Evolutionary conservation across 345 rosid species (phyloP), one percentile per base, ranked within the genome.

Genomic region (Gossypium turneri): DNA sequence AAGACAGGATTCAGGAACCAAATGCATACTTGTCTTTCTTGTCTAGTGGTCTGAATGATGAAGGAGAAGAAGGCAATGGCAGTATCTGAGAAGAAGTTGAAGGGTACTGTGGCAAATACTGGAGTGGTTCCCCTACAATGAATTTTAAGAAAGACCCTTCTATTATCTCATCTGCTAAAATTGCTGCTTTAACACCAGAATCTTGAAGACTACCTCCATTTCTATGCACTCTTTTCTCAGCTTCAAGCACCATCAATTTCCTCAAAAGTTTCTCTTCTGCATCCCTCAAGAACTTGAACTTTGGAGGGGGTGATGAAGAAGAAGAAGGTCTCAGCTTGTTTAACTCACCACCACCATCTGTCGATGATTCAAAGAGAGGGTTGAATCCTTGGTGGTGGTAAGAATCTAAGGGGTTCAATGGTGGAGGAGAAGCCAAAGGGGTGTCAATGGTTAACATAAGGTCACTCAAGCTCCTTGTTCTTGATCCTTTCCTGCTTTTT

Each of bases 281-380:
- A 70, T 90, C 97, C 73, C 98, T 89, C 81, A 95, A 73, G 84
- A 95, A 95, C 97, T 95, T 93, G 82, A 95, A 87, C 57, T 84
- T 95, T 5, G 98, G 97, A 44, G 99, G 99, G 17, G 99, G 99
- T 9, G 99, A 34, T 34, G 41, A 34, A 34, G 99, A 93, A 41
- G 41, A 34, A 34, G 99, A 91, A 29, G 94, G 77, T 76, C 75
- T 59, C 16, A 85, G 66, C 85, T 85, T 82, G 75, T 77, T 84
- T 20, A 81, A 79, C 83, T 88, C 92, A 15, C 79, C 76, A 60
- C 87, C 91, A 10, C 79, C 76, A 60, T 90, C 93, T 4, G 83
- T 84, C 1, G 85, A 85, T 27, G 93, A 84, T 83, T 95, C 98
- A 75, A 89, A 93, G 71, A 95, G 89, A 78, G 97, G 98, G 62